phyloP scores from a whole-genome alignment of 306 rosid species.

The Dalbergia oliveri region DNA sequence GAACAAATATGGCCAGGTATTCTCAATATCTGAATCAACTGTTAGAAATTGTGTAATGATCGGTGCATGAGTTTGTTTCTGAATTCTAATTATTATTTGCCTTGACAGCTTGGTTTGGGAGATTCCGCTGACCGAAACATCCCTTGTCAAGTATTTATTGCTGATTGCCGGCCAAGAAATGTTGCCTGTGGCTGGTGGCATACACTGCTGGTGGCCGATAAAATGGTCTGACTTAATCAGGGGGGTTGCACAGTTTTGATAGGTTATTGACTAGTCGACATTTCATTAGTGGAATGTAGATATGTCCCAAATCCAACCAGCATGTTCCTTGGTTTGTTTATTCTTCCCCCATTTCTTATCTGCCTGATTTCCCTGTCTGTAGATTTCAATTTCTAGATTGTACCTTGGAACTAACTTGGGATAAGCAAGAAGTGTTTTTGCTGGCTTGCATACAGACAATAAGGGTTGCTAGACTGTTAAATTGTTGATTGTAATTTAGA shows the following conservation, averaged over 20 bases:
- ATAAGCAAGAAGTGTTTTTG: constrained; percentile 12
- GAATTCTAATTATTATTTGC: constrained; percentile 36
- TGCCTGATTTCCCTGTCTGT: background rate
- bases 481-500: constrained; percentile 24
- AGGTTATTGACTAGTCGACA: constrained; percentile 40
- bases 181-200: constrained; percentile 98
- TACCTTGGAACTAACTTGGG: constrained; percentile 31
- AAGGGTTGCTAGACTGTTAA: background rate
- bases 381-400: constrained; percentile 29
- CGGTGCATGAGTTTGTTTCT: constrained; percentile 3
- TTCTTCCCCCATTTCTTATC: background rate
- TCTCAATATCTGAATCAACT: constrained; percentile 14
- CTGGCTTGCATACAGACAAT: constrained; percentile 22
- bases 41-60: background rate
- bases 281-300: constrained; percentile 47
- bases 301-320: constrained; percentile 41
- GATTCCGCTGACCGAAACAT: constrained; percentile 74
- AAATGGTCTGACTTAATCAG: constrained; percentile 42
- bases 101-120: constrained; percentile 84
- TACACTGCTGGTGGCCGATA: constrained; percentile 72
- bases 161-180: constrained; percentile 60
- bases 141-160: constrained; percentile 63
- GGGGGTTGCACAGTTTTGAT: constrained; percentile 48
- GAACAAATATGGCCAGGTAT: constrained; percentile 95
- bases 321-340: constrained; percentile 16